Percentiles rank a stretch among this genome's conserved stretches.
Evolutionary conservation across 1,284 basidiomycete genomes (phyloP).

Genomic region (Pulveroboletus sp.): DNA sequence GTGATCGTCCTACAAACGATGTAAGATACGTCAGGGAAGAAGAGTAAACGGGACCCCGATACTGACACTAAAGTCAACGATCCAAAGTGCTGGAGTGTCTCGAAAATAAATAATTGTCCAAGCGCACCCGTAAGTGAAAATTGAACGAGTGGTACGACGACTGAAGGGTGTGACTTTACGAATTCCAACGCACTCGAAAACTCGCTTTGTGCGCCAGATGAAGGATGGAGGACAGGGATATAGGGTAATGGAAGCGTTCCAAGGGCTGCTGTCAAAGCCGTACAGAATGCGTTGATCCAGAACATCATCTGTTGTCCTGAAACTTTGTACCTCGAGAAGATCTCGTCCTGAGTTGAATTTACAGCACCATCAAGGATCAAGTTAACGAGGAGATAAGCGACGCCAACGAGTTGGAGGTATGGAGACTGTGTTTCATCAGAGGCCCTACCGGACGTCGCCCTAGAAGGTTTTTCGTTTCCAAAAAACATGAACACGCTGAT

Average conservation of each 20-base stretch:
- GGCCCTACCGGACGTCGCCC: conserved; percentile 42
- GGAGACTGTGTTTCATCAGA: conserved; percentile 35
- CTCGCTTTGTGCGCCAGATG: conserved; percentile 61
- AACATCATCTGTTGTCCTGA: conserved; percentile 99
- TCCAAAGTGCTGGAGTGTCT: conserved; percentile 95
- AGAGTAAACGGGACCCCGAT: background rate
- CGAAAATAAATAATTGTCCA: conserved; percentile 98
- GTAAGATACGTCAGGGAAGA: conserved; percentile 2
- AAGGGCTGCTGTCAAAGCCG: conserved; percentile 64
- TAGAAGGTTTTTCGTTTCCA: conserved; percentile 58
- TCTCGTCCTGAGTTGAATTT: conserved; percentile 98
- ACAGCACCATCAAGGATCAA: conserved; percentile 90
- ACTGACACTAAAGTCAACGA: conserved; percentile 89
- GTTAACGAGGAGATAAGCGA: conserved; percentile 81
- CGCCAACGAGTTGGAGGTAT: conserved; percentile 61
- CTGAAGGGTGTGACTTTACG: conserved; percentile 75
- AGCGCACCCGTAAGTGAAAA: conserved; percentile 92
- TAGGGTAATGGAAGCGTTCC: conserved; percentile 71
- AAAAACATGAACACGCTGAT: conserved; percentile 97
- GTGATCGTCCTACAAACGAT: conserved; percentile 74
- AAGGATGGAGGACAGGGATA: conserved; percentile 75
- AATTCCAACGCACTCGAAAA: conserved; percentile 74
- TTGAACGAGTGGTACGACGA: conserved; percentile 77
- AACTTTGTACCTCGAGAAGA: conserved; percentile 79
- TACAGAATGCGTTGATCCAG: conserved; percentile 89